phyloP scores from a whole-genome alignment of 2,329 filamentous ascomycete species.

The Chaetomium strumarium region DNA sequence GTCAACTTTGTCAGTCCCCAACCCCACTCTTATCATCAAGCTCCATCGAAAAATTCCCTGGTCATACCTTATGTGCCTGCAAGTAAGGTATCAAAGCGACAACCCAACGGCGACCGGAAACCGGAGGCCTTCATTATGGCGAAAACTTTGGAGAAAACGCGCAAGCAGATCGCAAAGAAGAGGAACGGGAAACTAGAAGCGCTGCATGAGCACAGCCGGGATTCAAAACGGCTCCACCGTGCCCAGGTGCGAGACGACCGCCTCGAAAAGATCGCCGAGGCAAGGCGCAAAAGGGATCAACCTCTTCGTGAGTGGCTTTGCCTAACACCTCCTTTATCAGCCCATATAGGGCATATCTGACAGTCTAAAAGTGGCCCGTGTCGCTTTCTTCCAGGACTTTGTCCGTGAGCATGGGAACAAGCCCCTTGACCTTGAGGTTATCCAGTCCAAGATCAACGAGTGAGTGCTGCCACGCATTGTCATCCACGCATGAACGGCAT shows the following conservation, averaged over 20 bases:
- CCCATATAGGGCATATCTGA: not conserved
- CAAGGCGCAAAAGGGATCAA: constrained; percentile 67
- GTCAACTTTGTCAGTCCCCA: constrained; percentile 14
- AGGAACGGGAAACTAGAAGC: constrained; percentile 64
- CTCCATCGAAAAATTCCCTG: constrained; percentile 9
- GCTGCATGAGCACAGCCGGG: constrained; percentile 82
- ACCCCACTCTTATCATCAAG: constrained; percentile 18
- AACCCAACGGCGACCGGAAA: not conserved
- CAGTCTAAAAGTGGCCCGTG: constrained; percentile 52
- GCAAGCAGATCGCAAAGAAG: constrained; percentile 89
- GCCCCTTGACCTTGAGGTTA: constrained; percentile 47
- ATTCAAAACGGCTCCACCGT: constrained; percentile 73
- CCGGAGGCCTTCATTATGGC: constrained; percentile 55
- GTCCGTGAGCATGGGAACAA: constrained; percentile 46
- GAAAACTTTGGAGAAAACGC: constrained; percentile 71
- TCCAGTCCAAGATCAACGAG: constrained; percentile 58
- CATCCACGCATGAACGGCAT: not conserved
- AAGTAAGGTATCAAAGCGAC: too few relatives aligned
- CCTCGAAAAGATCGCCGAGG: constrained; percentile 64
- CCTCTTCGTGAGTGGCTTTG: constrained; percentile 54
- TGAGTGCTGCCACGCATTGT: constrained; percentile 34
- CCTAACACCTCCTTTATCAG: not conserved
- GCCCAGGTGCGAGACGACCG: constrained; percentile 78
- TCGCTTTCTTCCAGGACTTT: constrained; percentile 66
- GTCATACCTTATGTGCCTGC: not conserved